Conservation (phyloP, 331 rosid genomes). For the Rhamnella rubrinervis region DNA sequence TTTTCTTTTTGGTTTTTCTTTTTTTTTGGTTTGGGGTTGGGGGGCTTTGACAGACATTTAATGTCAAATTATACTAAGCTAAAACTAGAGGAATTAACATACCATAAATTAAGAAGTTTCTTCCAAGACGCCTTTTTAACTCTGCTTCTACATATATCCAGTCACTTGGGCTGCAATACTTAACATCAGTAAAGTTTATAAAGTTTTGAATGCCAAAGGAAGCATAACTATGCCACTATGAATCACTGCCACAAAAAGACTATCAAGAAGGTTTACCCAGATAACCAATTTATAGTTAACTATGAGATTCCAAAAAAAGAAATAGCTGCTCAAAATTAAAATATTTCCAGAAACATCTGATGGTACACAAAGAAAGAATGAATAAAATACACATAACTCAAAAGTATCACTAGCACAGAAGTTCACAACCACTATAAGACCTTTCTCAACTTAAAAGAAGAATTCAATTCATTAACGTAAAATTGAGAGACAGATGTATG, state of each 20-base stretch:
- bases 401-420: too few species aligned
- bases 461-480: too few species aligned
- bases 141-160: constrained; percentile 92
- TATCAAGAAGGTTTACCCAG: neutral
- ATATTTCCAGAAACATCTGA: too few species aligned
- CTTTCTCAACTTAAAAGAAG: too few species aligned
- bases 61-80: neutral
- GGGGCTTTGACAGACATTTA: too few species aligned
- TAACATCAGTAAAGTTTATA: constrained; percentile 32
- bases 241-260: neutral
- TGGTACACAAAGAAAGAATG: too few species aligned
- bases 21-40: too few species aligned
- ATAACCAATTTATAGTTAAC: neutral
- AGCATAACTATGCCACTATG: constrained; percentile 4
- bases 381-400: too few species aligned
- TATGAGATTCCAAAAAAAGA: neutral
- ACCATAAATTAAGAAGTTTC: constrained; percentile 78
- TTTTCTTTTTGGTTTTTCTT: too few species aligned
- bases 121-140: constrained; percentile 76
- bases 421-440: too few species aligned
- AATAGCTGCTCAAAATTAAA: too few species aligned
- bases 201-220: constrained; percentile 20
- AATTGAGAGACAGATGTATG: too few species aligned
- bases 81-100: constrained; percentile 15
- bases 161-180: constrained; percentile 75